Evolutionary conservation across 352 stramenopile genomes (phyloP).

Genomic region (Pythium rhizo-oryzae): DNA sequence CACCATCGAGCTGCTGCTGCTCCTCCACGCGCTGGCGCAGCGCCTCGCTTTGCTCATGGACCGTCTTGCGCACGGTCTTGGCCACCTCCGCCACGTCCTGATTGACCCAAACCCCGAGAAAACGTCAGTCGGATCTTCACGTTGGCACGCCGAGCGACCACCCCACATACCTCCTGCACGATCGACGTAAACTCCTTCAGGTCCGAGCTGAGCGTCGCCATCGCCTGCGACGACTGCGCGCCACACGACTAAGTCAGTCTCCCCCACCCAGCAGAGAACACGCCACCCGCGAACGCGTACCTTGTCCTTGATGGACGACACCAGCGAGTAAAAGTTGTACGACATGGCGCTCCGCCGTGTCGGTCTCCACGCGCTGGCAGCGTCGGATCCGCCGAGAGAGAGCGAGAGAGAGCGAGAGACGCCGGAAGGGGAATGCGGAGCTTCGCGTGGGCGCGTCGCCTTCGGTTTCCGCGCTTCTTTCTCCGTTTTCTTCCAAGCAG

Average conservation of each 20-base stretch:
- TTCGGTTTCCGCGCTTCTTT: too few species aligned
- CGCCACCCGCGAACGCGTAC: too few species aligned
- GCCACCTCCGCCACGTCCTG: constrained; percentile 56
- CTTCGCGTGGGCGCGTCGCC: too few species aligned
- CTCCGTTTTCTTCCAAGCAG: not conserved
- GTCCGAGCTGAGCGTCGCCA: constrained; percentile 73
- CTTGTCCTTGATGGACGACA: constrained; percentile 44
- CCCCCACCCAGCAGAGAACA: too few species aligned
- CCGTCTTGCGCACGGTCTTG: constrained; percentile 52
- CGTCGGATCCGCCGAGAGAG: too few species aligned
- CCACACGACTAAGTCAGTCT: too few species aligned
- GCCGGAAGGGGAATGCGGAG: too few species aligned
- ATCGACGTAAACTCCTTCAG: constrained; percentile 72
- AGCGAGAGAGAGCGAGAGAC: too few species aligned
- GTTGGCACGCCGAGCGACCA: constrained; percentile 12
- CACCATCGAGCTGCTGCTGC: constrained; percentile 30
- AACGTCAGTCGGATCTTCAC: too few species aligned
- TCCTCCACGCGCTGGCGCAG: constrained; percentile 38
- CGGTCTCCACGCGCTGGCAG: not conserved
- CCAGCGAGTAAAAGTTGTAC: constrained; percentile 49
- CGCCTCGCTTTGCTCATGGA: constrained; percentile 56
- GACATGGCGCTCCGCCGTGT: constrained; percentile 27
- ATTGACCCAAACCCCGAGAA: not conserved
- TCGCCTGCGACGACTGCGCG: constrained; percentile 68
- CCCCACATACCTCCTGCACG: constrained; percentile 54